Conservation (phyloP, 495 filamentous ascomycete species). For the Penicillium coffeae region DNA sequence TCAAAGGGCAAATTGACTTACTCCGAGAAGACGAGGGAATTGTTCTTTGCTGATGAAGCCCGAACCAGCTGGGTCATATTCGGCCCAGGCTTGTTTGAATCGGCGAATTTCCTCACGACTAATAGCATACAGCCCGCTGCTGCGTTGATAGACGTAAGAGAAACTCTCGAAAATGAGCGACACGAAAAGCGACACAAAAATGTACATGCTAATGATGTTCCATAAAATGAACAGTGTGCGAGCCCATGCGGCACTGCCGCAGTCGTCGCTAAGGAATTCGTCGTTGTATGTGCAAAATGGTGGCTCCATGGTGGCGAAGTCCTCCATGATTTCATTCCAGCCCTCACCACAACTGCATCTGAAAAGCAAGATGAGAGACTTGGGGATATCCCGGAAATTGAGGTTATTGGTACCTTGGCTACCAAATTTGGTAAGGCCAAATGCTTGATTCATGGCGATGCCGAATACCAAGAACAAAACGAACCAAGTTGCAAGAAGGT, state of each 20-base stretch:
- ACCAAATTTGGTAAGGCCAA: conserved; percentile 90
- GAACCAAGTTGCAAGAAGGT: conserved; percentile 94
- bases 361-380: conserved; percentile 90
- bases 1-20: background rate
- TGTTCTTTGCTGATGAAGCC: conserved; percentile 89
- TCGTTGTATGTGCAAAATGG: conserved; percentile 68
- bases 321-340: conserved; percentile 97
- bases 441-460: conserved; percentile 93
- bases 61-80: conserved; percentile 83
- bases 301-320: conserved; percentile 73
- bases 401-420: conserved; percentile 68
- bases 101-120: conserved; percentile 88
- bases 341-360: conserved; percentile 88
- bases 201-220: conserved; percentile 99
- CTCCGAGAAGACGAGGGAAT: conserved; percentile 81
- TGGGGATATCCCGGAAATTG: conserved; percentile 91
- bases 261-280: conserved; percentile 82
- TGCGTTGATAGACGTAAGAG: conserved; percentile 97
- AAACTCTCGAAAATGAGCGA: conserved; percentile 99
- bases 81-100: conserved; percentile 98
- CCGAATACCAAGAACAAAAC: conserved; percentile 94
- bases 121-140: conserved; percentile 70
- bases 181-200: conserved; percentile 97
- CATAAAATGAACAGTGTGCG: conserved; percentile 85
- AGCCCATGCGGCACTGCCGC: conserved; percentile 85